Evolutionary conservation across 2,329 filamentous ascomycete species (phyloP).

Genomic region (Zasmidium citrigriseum): DNA sequence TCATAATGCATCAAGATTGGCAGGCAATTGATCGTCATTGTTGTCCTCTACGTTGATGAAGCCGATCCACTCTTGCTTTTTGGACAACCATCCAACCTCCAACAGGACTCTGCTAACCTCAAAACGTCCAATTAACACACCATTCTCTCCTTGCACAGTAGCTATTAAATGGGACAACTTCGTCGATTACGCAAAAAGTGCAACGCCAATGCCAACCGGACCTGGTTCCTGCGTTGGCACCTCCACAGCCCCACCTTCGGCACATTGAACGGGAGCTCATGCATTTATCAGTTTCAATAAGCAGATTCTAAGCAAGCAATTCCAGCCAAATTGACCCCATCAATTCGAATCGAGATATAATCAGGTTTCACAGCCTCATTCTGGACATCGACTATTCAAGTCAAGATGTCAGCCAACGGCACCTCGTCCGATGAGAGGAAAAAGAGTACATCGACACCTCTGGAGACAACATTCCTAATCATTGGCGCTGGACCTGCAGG

Average conservation of each 20-base stretch:
- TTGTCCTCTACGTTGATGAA: too few relatives aligned
- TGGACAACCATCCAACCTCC: too few relatives aligned
- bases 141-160: too few relatives aligned
- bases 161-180: too few relatives aligned
- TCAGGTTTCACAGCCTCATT: background rate
- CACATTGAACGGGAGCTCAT: constrained; percentile 2
- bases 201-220: background rate
- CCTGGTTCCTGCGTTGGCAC: background rate
- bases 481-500: constrained; percentile 38
- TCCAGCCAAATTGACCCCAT: background rate
- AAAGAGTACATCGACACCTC: background rate
- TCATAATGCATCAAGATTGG: too few relatives aligned
- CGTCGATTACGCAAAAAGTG: too few relatives aligned
- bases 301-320: constrained; percentile 6
- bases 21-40: too few relatives aligned
- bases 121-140: too few relatives aligned
- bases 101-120: too few relatives aligned
- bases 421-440: constrained; percentile 9
- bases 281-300: constrained; percentile 5
- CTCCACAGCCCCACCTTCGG: constrained; percentile 8
- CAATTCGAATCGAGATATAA: background rate
- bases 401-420: background rate
- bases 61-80: too few relatives aligned
- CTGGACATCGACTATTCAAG: background rate
- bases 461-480: constrained; percentile 34